Conservation (phyloP, 2,329 filamentous ascomycete genomes). For the Fusarium tanahbumbuense region DNA sequence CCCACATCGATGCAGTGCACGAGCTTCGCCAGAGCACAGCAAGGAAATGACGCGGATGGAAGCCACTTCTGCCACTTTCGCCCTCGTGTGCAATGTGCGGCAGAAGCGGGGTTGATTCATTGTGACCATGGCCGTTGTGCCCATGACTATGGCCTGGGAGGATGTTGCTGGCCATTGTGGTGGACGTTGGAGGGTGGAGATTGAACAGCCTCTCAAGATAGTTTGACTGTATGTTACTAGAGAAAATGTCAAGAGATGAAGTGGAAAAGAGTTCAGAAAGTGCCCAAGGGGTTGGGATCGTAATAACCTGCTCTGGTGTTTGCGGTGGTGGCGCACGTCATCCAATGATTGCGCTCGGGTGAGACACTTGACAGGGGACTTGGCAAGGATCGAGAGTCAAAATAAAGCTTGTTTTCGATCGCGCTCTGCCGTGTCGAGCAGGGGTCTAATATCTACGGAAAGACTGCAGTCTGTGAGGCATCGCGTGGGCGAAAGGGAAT, state of each 20-base stretch:
- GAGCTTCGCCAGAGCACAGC: constrained; percentile 57
- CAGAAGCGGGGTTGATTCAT: constrained; percentile 49
- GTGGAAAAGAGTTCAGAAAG: not conserved
- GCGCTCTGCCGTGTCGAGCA: not conserved
- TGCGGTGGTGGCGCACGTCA: constrained; percentile 25
- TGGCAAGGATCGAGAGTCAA: constrained; percentile 29
- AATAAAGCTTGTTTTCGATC: constrained; percentile 33
- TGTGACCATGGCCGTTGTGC: constrained; percentile 7
- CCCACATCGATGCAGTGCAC: constrained; percentile 57
- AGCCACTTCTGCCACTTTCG: constrained; percentile 58
- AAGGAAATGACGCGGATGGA: constrained; percentile 57
- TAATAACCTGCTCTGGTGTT: constrained; percentile 20
- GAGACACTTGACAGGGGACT: constrained; percentile 33
- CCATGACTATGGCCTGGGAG: constrained; percentile 20
- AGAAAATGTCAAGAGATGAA: not conserved
- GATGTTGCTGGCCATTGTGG: constrained; percentile 27
- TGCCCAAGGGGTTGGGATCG: not conserved
- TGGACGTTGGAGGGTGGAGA: not conserved
- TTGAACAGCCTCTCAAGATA: not conserved
- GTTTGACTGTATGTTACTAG: not conserved
- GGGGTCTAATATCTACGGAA: constrained; percentile 4
- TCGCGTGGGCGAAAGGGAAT: fast-evolving
- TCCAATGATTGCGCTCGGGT: constrained; percentile 14
- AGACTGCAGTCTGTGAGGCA: not conserved
- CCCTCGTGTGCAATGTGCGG: constrained; percentile 52